These are phyloP conservation scores for Elymus sibiricus DNA, from an alignment of 176 grass and related monocot genomes.

Conservation along the genomic window DNA sequence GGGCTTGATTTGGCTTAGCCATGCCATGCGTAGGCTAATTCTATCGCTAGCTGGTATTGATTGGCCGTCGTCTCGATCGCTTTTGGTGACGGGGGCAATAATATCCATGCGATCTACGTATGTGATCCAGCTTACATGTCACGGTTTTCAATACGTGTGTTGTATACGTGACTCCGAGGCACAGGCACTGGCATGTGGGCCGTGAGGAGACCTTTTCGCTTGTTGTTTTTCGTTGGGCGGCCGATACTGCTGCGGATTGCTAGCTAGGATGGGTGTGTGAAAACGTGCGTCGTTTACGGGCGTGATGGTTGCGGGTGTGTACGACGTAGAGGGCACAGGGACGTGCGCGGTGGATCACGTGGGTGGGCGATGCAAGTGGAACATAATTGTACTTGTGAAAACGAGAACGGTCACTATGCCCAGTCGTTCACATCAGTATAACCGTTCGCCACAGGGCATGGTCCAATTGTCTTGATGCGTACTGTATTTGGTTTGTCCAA, in stretches of 20 bases:
- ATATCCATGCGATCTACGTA: slow-evolving; percentile 20
- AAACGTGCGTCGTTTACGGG: neutral
- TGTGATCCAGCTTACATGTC: neutral
- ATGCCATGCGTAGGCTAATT: neutral
- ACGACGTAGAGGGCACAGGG: neutral
- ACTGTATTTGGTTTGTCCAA: neutral
- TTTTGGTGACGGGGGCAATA: slow-evolving; percentile 39
- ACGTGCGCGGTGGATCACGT: slow-evolving; percentile 9
- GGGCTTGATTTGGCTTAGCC: neutral
- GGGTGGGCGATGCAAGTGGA: neutral
- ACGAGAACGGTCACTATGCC: neutral
- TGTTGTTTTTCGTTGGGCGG: neutral
- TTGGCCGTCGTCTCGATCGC: neutral
- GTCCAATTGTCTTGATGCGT: too few species aligned
- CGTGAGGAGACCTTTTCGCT: neutral
- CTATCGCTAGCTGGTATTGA: neutral
- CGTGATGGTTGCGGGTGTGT: neutral
- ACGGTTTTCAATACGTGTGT: neutral
- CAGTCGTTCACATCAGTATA: neutral
- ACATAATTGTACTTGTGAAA: neutral
- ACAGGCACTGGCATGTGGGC: neutral
- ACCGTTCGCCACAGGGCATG: neutral
- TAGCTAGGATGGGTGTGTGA: neutral
- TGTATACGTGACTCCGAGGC: too few species aligned
- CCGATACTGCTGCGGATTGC: neutral